A percentile compares a stretch with the other conserved stretches of the same genome.
Evolutionary conservation across 1,139 yeast genomes (phyloP).

Genomic region (Pichia sp.): DNA sequence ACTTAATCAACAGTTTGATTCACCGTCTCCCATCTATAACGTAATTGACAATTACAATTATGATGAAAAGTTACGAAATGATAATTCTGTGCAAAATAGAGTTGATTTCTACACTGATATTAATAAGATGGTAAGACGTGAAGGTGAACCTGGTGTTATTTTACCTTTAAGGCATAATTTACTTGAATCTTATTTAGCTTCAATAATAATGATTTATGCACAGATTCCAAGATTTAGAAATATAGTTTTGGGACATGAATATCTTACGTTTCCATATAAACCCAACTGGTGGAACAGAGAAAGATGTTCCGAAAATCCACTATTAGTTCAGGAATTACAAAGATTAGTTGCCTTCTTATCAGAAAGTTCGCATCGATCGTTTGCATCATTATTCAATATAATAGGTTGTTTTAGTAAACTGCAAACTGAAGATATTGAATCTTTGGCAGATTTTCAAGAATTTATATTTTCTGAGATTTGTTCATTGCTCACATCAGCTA

Average conservation of each 20-base stretch:
- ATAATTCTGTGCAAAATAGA: not conserved
- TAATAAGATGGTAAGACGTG: constrained; percentile 18
- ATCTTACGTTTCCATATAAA: constrained; percentile 34
- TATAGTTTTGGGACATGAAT: constrained; percentile 32
- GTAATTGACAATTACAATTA: no score
- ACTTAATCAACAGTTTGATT: not conserved
- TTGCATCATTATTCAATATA: constrained; percentile 35
- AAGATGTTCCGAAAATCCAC: constrained; percentile 19
- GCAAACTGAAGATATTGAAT: constrained; percentile 28
- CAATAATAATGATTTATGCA: constrained; percentile 39
- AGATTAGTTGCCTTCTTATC: constrained; percentile 39
- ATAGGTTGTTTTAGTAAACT: constrained; percentile 27
- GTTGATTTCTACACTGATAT: constrained; percentile 29
- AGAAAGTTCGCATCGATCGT: constrained; percentile 35
- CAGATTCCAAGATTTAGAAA: constrained; percentile 36
- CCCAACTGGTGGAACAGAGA: constrained; percentile 42
- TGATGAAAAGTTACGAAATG: not conserved
- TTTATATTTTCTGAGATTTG: constrained; percentile 17
- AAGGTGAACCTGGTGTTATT: constrained; percentile 30
- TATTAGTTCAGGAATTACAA: constrained; percentile 34
- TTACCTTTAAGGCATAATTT: constrained; percentile 32
- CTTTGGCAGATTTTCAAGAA: constrained; percentile 24
- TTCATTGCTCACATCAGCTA: constrained; percentile 16
- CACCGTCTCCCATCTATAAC: no score
- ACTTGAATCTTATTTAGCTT: constrained; percentile 34